A percentile compares a stretch with the other conserved stretches of the same genome.
phyloP scores from a whole-genome alignment of 2,329 filamentous ascomycete species.

The Aureobasidium sp. region DNA sequence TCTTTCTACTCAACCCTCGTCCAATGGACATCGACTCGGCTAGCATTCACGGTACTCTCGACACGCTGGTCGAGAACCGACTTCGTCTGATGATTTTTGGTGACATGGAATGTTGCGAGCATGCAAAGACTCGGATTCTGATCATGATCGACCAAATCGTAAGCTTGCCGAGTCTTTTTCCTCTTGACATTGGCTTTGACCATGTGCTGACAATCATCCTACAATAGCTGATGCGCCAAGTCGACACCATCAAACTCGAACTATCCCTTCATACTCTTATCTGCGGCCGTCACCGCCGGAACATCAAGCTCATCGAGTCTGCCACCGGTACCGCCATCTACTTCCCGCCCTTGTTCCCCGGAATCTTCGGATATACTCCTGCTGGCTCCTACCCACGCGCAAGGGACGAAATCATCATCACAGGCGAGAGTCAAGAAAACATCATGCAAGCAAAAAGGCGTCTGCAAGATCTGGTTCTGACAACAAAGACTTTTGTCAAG shows the following conservation, averaged over 20 bases:
- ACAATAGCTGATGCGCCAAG: slow-evolving; percentile 63
- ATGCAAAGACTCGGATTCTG: slow-evolving; percentile 90
- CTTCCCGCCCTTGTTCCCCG: slow-evolving; percentile 89
- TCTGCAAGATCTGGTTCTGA: slow-evolving; percentile 74
- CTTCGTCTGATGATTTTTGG: slow-evolving; percentile 92
- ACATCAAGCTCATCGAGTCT: slow-evolving; percentile 96
- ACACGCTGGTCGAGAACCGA: slow-evolving; percentile 77
- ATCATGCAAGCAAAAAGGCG: slow-evolving; percentile 87
- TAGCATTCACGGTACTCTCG: slow-evolving; percentile 67
- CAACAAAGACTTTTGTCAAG: slow-evolving; percentile 73
- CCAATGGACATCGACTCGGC: slow-evolving; percentile 66
- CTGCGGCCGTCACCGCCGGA: slow-evolving; percentile 88
- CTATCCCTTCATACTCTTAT: slow-evolving; percentile 84
- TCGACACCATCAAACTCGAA: slow-evolving; percentile 76
- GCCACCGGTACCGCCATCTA: slow-evolving; percentile 95
- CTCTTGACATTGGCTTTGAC: slow-evolving; percentile 20
- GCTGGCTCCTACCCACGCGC: slow-evolving; percentile 68
- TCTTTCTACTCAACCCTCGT: slow-evolving; percentile 90
- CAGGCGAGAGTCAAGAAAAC: slow-evolving; percentile 75
- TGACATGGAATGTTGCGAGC: slow-evolving; percentile 89
- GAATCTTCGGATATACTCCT: slow-evolving; percentile 84
- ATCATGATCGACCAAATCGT: slow-evolving; percentile 97
- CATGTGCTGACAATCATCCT: slow-evolving; percentile 15
- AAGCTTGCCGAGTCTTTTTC: slow-evolving; percentile 31
- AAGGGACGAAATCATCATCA: slow-evolving; percentile 89